Evolutionary conservation across 1,284 basidiomycete genomes (phyloP), one percentile per base, ranked within the genome.

Genomic region (Violaceomyces palustris): DNA sequence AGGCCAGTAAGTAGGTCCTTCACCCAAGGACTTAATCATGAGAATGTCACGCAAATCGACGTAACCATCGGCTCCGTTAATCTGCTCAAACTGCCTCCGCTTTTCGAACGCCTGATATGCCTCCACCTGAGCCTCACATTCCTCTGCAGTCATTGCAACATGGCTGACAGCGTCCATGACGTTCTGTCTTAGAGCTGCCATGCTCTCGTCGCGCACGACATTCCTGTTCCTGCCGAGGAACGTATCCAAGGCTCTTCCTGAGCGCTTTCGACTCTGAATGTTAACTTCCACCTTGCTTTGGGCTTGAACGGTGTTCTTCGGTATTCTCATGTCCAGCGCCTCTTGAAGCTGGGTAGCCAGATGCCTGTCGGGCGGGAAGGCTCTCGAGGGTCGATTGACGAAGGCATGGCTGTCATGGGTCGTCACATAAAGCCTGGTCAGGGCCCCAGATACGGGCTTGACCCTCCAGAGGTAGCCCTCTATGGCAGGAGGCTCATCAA

Each of bases 391-490:
- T 15, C 74, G 62, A 35, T 85, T 63, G 10, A 81, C 76, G 74
- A 88, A 89, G 17, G 90, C 73, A 63, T 81, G 81, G 3, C 85
- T 84, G 43, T 84, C 80, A 64, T 90, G 86, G 6, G 82, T 82
- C 23, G 79, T 76, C 15, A 91, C 76, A 74, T 90, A 91, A 6
- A 85, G 67, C 7, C 78, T 76, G 38, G 83, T 81, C 48, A 79
- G 81, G 23, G 75, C 71, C 52, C 83, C 81, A 25, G 80, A 78
- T 43, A 81, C 81, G 0, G 81, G 78, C 50, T 79, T 81, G 64
- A 88, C 79, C 39, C 84, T 82, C 60, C 70, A 69, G 26, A 88
- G 74, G 72, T 85, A 90, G 2, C 88, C 88, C 73, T 91, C 88
- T 34, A 90, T 75, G 1, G 81, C 79, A 0, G 82, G 81, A 1